A percentile compares a stretch with the other conserved stretches of the same genome.
Conservation (phyloP, 2,329 filamentous ascomycete genomes). For the Ophioceras dolichostomum region DNA sequence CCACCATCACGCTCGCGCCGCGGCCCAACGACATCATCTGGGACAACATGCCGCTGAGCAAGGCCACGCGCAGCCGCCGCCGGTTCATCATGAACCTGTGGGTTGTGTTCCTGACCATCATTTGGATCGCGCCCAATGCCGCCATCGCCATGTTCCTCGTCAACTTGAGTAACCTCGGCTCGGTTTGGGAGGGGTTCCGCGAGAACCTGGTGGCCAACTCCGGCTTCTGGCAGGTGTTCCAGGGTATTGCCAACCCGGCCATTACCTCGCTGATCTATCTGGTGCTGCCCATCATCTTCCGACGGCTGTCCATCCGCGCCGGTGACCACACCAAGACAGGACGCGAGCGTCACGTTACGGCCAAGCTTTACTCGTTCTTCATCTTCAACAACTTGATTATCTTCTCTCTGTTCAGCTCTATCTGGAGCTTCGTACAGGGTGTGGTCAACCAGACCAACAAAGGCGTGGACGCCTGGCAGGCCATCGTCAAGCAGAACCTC, state of each 20-base stretch:
- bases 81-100: slow-evolving; percentile 72
- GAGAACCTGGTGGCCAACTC: slow-evolving; percentile 48
- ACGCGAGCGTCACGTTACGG: slow-evolving; percentile 80
- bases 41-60: slow-evolving; percentile 74
- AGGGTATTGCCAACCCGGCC: slow-evolving; percentile 83
- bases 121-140: slow-evolving; percentile 89
- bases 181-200: slow-evolving; percentile 68
- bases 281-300: slow-evolving; percentile 81
- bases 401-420: slow-evolving; percentile 80
- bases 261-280: slow-evolving; percentile 81
- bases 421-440: slow-evolving; percentile 60
- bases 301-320: slow-evolving; percentile 67
- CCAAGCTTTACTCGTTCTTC: slow-evolving; percentile 90
- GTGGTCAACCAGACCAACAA: slow-evolving; percentile 35
- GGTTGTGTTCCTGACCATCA: slow-evolving; percentile 65
- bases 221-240: slow-evolving; percentile 70
- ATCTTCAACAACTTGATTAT: slow-evolving; percentile 94
- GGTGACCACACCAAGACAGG: slow-evolving; percentile 89
- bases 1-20: slow-evolving; percentile 68
- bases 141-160: slow-evolving; percentile 90
- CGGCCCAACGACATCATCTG: slow-evolving; percentile 89
- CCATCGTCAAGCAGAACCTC: slow-evolving; percentile 52
- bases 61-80: slow-evolving; percentile 56
- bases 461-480: slow-evolving; percentile 52
- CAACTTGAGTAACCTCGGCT: slow-evolving; percentile 68